Base-by-base conservation (phyloP, 176 grass and related monocot genomes). In the Paspalum notatum region DNA sequence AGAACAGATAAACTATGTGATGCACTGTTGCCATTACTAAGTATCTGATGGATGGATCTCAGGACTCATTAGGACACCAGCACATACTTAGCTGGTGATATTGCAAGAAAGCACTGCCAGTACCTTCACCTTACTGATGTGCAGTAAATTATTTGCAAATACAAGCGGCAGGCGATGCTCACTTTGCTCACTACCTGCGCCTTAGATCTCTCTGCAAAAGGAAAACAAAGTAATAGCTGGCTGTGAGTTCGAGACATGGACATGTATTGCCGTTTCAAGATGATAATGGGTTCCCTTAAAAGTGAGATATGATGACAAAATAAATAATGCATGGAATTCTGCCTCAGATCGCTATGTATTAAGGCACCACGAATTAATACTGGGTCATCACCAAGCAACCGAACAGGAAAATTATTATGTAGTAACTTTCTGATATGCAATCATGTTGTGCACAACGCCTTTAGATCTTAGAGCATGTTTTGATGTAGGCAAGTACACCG, bases 191-290 rank as follows among this genome's bases (percentile, higher is more conserved):
- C 66, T 90, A 93, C 80, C 87, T 75, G 32, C 83, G 90, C 62
- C 91, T 87, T 64, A 93, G 85, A 81, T 93, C 91, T 82, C 91
- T 88, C 91, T 94, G 84, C 80, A 94, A 80, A 53, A 84, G 49
- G 1, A 6, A 56, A 65, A 78, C 1, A 46, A n/a, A 63, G 47
- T 14, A 24, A 16, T 47, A 50, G 40, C 40, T 61, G 26, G 40
- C 40, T 61, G 26, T 76, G 6, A 68, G 71, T 42, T 65, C 18
- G 25, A 68, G 45, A 69, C 7, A 16, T 45, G 2, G 2, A 68
- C 41, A 37, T 24, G 68, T 26, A 40, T 39, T n/a, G 21, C 26
- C 38, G 42, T 47, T 65, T 51, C 7, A 7, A 48, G 26, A 77
- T 64, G 27, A 76, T 41, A 22, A 40, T 12, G 37, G 18, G 2